Base-by-base conservation (phyloP, 441 rosid genomes). In the Adansonia rubrostipa region DNA sequence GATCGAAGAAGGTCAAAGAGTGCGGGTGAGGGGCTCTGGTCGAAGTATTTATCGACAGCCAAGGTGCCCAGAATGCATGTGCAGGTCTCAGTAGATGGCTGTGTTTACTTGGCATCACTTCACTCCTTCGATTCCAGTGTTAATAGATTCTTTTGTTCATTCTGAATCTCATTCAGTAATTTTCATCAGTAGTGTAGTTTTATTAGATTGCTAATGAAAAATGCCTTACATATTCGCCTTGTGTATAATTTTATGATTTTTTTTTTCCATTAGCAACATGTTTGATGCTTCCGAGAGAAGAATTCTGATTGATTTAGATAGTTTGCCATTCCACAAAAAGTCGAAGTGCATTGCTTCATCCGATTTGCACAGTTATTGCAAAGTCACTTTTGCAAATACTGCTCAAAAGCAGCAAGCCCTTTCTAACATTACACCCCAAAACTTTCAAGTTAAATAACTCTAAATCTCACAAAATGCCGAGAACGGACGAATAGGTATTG, bases 1-100 rank as follows among this genome's bases (percentile, higher is more conserved):
- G 97, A 85, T 92, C 0, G 90, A 87, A 71, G 96, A 92, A 89
- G 94, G 96, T 64, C 92, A 91, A 75, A 88, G 84, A 72, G 84
- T 85, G 60, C 82, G 87, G 0, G 73, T 69, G 62, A 86, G 98
- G 80, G 85, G 89, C 44, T 85, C 79, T 42, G 94, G 97, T 33
- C 87, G 94, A 72, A 94, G 99, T 87, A 87, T 93, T 79, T 96
- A 94, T 74, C 86, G 97, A 66, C 97, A 96, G 75, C 97, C 98
- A 4, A 89, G 96, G 83, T 89, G 92, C 77, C 89, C 89, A 1
- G 93, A 89, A 72, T 93, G 99, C 84, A 96, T 96, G 97, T 94
- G 98, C 84, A 86, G 79, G 80, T 77, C 84, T 60, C 58, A 71
- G 22, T 74, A 81, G 82, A 77, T 33, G 36, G 36, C 36, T 33